These are phyloP conservation scores for Heliamphora exappendiculata DNA, from an alignment of 148 eudicot species.

Conservation along the genomic window DNA sequence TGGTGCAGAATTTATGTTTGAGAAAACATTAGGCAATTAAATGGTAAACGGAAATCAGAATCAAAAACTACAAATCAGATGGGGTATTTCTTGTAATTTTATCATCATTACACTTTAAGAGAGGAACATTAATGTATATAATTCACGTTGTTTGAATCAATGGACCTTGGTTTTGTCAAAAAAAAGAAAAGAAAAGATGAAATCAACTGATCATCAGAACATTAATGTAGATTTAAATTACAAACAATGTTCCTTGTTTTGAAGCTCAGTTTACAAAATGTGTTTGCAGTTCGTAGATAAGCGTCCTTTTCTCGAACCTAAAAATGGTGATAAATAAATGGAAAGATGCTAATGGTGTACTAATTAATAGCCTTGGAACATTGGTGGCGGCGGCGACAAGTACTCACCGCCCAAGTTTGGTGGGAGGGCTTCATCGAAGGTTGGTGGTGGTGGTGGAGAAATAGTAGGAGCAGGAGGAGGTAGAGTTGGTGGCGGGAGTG, in stretches of 20 bases:
- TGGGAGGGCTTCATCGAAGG: slow-evolving; percentile 29
- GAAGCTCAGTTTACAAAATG: neutral
- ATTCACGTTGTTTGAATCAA: too few relatives aligned
- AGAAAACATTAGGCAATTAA: too few relatives aligned
- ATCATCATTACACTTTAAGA: too few relatives aligned
- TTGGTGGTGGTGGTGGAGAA: slow-evolving; percentile 7
- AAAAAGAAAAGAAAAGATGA: too few relatives aligned
- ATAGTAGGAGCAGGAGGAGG: neutral
- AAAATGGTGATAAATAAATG: neutral
- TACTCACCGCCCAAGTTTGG: slow-evolving; percentile 45
- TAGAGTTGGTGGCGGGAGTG: neutral
- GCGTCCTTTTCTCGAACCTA: neutral
- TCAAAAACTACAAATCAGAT: too few relatives aligned
- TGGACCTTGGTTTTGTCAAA: too few relatives aligned
- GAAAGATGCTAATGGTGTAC: neutral
- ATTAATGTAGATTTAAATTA: neutral
- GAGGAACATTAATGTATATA: too few relatives aligned
- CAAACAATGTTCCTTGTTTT: neutral
- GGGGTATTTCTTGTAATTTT: too few relatives aligned
- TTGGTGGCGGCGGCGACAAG: slow-evolving; percentile 62
- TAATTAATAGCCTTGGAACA: slow-evolving; percentile 28
- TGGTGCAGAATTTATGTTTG: too few relatives aligned
- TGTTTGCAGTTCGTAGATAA: neutral
- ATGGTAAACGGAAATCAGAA: too few relatives aligned
- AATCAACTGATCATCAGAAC: too few relatives aligned